These are phyloP conservation scores for Multifurca ochricompacta DNA, from an alignment of 768 basidiomycete species.

Conservation along the genomic window DNA sequence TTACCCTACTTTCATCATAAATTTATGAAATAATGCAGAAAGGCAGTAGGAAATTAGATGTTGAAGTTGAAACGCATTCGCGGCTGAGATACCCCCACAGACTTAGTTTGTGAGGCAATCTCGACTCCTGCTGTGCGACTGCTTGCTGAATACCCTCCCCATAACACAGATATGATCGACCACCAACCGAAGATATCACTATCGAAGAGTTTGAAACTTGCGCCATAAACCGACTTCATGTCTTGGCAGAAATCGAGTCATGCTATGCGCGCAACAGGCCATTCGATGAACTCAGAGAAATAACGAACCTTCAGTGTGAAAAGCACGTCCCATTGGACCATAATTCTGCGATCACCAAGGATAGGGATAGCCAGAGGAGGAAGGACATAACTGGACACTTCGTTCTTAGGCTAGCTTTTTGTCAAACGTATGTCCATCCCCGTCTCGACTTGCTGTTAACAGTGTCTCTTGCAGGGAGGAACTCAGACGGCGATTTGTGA, in stretches of 20 bases:
- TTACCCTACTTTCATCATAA: neutral
- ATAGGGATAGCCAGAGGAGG: constrained; percentile 56
- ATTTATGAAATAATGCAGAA: constrained; percentile 20
- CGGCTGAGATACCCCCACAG: constrained; percentile 49
- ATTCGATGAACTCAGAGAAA: constrained; percentile 65
- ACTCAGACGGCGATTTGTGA: constrained; percentile 77
- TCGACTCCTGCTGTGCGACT: neutral
- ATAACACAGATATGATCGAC: constrained; percentile 65
- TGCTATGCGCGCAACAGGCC: constrained; percentile 75
- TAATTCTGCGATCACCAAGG: constrained; percentile 40
- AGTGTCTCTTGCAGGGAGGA: constrained; percentile 58
- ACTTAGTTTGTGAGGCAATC: constrained; percentile 61
- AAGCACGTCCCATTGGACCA: constrained; percentile 71
- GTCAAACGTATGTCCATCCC: constrained; percentile 73
- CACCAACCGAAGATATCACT: constrained; percentile 83
- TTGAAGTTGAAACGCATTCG: constrained; percentile 24
- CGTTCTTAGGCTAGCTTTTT: constrained; percentile 89
- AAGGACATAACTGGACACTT: constrained; percentile 91
- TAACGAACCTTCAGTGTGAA: constrained; percentile 54
- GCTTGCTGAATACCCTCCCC: neutral
- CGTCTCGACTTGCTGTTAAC: neutral
- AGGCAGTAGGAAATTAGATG: constrained; percentile 8
- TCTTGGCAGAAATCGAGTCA: constrained; percentile 88
- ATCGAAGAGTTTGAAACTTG: constrained; percentile 92
- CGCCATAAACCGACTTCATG: constrained; percentile 79